Conservation (phyloP, 2,329 filamentous ascomycete genomes). For the Neonectria neomacrospora region DNA sequence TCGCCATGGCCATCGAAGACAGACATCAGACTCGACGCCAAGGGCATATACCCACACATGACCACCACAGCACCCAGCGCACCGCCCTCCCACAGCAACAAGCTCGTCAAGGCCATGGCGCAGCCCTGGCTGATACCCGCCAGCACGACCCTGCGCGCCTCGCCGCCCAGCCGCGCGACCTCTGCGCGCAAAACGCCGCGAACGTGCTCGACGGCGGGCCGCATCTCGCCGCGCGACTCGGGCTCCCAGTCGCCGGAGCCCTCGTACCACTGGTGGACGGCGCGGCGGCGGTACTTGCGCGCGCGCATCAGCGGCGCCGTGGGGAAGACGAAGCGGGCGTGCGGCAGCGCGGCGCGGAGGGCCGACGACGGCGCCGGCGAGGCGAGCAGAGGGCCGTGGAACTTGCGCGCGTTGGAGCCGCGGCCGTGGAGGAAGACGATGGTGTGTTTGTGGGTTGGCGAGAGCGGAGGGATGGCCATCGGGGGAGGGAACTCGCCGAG, state of each 20-base stretch:
- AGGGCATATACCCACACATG: constrained; percentile 60
- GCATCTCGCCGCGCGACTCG: constrained; percentile 49
- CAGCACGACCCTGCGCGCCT: constrained; percentile 55
- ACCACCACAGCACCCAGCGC: constrained; percentile 53
- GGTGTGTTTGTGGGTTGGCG: constrained; percentile 53
- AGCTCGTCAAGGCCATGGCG: constrained; percentile 56
- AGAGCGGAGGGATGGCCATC: constrained; percentile 37
- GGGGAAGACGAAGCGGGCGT: constrained; percentile 63
- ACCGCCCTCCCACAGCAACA: constrained; percentile 57
- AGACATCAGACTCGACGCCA: constrained; percentile 47
- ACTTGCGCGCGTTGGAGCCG: constrained; percentile 55
- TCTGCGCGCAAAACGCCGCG: constrained; percentile 53
- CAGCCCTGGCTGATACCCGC: constrained; percentile 66
- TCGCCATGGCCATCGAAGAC: constrained; percentile 28
- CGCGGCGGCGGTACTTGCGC: constrained; percentile 46
- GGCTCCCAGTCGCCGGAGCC: constrained; percentile 51
- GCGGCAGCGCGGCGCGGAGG: constrained; percentile 51
- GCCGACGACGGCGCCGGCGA: constrained; percentile 30
- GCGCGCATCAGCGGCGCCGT: constrained; percentile 54
- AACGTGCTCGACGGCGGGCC: constrained; percentile 54
- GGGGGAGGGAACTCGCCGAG: constrained; percentile 42
- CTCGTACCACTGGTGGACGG: constrained; percentile 52
- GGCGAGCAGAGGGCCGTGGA: constrained; percentile 53
- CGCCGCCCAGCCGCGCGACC: constrained; percentile 47
- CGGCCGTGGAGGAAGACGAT: constrained; percentile 62